phyloP scores from a whole-genome alignment of 1,139 yeast genomes.

The Yamadazyma trypodendri region DNA sequence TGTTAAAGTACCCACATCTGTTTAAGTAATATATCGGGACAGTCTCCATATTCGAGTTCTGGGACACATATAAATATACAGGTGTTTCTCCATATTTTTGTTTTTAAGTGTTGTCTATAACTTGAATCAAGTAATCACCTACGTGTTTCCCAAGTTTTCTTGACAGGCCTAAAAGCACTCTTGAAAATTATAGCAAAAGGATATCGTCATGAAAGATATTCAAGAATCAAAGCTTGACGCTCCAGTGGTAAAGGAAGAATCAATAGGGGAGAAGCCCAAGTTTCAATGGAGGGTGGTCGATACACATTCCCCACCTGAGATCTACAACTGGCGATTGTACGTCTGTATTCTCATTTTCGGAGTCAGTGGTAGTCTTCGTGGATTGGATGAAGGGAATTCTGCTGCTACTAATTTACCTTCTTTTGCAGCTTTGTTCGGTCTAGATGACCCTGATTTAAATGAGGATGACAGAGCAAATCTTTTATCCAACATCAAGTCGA shows the following conservation, averaged over 20 bases:
- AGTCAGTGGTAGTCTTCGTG: slow-evolving; percentile 52
- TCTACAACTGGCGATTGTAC: slow-evolving; percentile 38
- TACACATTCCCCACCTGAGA: slow-evolving; percentile 18
- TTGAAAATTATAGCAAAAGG: too few species aligned
- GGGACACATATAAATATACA: too few species aligned
- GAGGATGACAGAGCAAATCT: slow-evolving; percentile 34
- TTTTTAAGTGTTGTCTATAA: too few species aligned
- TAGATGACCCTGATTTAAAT: slow-evolving; percentile 33
- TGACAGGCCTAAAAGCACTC: too few species aligned
- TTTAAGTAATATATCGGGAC: too few species aligned
- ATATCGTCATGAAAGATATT: slow-evolving; percentile 1
- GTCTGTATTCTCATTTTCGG: slow-evolving; percentile 50
- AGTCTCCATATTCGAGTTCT: too few species aligned
- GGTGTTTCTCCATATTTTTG: not conserved
- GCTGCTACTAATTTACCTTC: slow-evolving; percentile 45
- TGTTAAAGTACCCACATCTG: too few species aligned
- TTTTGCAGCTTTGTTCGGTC: slow-evolving; percentile 41
- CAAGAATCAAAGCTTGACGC: slow-evolving; percentile 1
- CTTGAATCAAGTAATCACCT: too few species aligned
- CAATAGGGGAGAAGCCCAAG: slow-evolving; percentile 4
- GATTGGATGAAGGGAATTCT: slow-evolving; percentile 54
- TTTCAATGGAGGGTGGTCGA: slow-evolving; percentile 28
- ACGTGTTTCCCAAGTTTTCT: too few species aligned
- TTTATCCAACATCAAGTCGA: slow-evolving; percentile 50
- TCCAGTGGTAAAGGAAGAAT: not conserved